Evolutionary conservation across 495 filamentous ascomycete genomes (phyloP), one percentile per base, ranked within the genome.

Genomic region (Podospora pseudocomata): DNA sequence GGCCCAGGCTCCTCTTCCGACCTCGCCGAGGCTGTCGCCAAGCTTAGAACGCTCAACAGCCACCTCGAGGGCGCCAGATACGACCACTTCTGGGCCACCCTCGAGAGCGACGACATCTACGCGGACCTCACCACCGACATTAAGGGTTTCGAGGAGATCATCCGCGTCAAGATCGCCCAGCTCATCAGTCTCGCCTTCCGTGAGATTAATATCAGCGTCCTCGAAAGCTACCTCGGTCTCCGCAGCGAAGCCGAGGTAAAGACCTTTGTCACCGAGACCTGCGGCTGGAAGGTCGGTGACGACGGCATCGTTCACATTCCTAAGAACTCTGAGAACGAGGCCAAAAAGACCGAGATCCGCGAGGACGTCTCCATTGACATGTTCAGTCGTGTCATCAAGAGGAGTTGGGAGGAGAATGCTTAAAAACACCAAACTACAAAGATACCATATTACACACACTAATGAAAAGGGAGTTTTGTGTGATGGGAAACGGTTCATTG

Each of bases 301-400:
- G 80, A 74, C 44, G 73, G 69, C n/a, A 11, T 76, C 27, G 81
- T 88, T 30, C 87, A 94, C 63, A 88, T 87, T 78, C 95, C 96
- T 60, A 83, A 90, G 76, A 99, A 98, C 79, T 91, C 95, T 79
- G 96, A 99, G 85, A 99, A 99, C 80, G 94, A 98, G 87, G 96
- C 92, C 32, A 94, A 95, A 85, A 94, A 94, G 74, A 92, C 92
- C 56, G 91, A 97, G 73, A 93, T 97, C 76, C 88, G 94, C 79
- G 96, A 99, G 85, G 92, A 93, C 70, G 96, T 99, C 60, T 91
- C 92, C 83, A 93, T 99, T 68, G 94, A 96, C 65, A 93, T 93
- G 81, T 93, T 93, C 76, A 79, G 86, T 49, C 83, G 90, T 65
- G 88, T 97, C 68, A 88, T 98, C 74, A 86, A 90, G 73, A 83